Conservation (phyloP, 2,329 filamentous ascomycete genomes). For the Fusarium duplospermum region DNA sequence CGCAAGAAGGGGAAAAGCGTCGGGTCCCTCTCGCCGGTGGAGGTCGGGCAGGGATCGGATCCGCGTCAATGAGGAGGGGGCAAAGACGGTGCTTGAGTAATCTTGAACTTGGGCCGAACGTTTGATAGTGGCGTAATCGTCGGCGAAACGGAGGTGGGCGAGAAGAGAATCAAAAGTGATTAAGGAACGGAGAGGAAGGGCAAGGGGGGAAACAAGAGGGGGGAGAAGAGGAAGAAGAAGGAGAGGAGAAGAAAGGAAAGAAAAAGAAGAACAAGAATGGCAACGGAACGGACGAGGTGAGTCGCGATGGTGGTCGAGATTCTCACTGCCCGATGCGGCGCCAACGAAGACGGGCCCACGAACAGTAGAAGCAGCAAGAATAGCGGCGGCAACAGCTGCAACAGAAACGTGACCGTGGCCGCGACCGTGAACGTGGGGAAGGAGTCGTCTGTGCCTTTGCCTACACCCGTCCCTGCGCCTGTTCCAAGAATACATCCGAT, state of each 20-base stretch:
- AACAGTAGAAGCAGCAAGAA: conserved; percentile 6
- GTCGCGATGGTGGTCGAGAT: conserved; percentile 21
- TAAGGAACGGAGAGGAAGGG: background rate
- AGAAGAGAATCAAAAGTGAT: conserved; percentile 1
- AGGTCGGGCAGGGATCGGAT: conserved; percentile 38
- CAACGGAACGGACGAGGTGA: conserved; percentile 14
- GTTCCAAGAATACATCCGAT: conserved; percentile 25
- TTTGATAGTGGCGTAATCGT: conserved; percentile 25
- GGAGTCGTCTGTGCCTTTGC: conserved; percentile 1
- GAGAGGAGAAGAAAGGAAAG: conserved; percentile 4
- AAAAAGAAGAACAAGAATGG: conserved; percentile 19
- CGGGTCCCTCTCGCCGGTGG: conserved; percentile 35
- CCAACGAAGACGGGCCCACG: conserved; percentile 17
- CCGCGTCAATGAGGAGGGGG: conserved; percentile 35
- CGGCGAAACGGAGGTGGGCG: conserved; percentile 9
- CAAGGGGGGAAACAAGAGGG: background rate
- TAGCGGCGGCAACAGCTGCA: background rate
- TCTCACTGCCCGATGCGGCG: conserved; percentile 25
- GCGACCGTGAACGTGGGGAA: conserved; percentile 21
- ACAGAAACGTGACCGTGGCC: conserved; percentile 14
- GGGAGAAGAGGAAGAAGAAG: background rate
- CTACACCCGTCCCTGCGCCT: background rate
- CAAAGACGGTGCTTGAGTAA: conserved; percentile 24
- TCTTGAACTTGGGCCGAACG: conserved; percentile 17
- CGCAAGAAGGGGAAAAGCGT: conserved; percentile 38